Conservation (phyloP, 2,329 filamentous ascomycete species). For the Cryphonectria parasitica region DNA sequence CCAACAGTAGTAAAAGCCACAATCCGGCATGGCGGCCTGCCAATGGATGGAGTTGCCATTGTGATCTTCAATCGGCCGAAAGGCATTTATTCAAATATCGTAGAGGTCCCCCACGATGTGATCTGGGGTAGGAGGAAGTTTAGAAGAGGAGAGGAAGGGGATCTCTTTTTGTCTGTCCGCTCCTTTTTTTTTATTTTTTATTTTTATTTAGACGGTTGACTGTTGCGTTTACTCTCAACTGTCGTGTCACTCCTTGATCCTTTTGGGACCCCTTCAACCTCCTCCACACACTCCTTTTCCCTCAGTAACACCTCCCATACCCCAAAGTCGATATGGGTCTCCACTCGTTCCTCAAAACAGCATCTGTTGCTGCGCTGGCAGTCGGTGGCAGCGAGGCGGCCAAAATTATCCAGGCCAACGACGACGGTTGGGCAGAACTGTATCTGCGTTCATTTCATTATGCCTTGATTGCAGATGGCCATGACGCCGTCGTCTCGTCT, state of each 20-base stretch:
- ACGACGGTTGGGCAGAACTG: conserved; percentile 75
- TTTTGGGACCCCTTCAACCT: neutral
- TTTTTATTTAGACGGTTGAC: neutral
- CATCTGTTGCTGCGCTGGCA: conserved; percentile 18
- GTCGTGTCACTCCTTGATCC: conserved; percentile 1
- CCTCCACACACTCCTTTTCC: neutral
- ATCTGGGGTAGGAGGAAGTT: neutral
- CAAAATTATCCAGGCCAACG: conserved; percentile 67
- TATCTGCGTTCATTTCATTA: conserved; percentile 66
- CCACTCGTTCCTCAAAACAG: conserved; percentile 22
- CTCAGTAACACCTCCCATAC: neutral
- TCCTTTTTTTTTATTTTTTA: too few species aligned
- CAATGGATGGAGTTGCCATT: neutral
- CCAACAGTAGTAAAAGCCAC: neutral
- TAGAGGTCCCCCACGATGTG: neutral
- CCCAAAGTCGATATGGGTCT: conserved; percentile 19
- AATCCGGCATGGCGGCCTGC: neutral
- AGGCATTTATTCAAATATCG: conserved; percentile 1
- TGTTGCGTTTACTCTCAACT: neutral
- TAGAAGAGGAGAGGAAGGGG: neutral
- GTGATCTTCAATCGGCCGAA: neutral
- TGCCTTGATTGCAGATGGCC: conserved; percentile 56
- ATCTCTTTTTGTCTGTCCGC: neutral
- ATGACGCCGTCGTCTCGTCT: conserved; percentile 66
- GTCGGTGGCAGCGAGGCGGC: conserved; percentile 16